Evolutionary conservation across 306 rosid genomes (phyloP), one percentile per base, ranked within the genome.

Genomic region (Betula pendula): DNA sequence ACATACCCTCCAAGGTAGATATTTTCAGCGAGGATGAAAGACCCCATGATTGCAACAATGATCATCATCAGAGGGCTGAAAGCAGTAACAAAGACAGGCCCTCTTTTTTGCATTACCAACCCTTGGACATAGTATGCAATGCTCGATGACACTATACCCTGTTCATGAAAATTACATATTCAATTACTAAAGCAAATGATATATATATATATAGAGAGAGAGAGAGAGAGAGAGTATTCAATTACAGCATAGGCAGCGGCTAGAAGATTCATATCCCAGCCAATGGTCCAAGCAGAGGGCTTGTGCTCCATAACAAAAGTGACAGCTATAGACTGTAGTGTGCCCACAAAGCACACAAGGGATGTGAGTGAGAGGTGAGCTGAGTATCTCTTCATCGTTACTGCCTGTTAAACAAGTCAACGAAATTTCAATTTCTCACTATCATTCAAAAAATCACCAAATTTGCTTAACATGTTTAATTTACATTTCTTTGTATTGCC

Each of bases 31-130:
- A 95, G 93, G 75, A 95, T 89, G 83, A 95, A 87, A 68, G 97
- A 86, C 5, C 94, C 99, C 89, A 95, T 90, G 45, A 87, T 68
- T 2, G 97, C 97, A 1, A 90, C 97, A 40, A 95, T 89, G 83
- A 95, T 91, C 97, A 92, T 92, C 92, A 91, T 92, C 68, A 95
- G 79, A 76, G 99, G 99, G 81, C 97, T 92, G 70, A 95, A 95
- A 73, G 99, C 95, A 2, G 99, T 92, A 9, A 83, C 97, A n/a
- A 95, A 95, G 55, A 95, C 99, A 1, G 97, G 99, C 4, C 99
- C 99, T 83, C 89, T 89, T 73, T 87, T 89, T 82, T 89, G 79
- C 92, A 88, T 89, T 15, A 95, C 95, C 27, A 89, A 70, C 47
- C 99, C 99, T 88, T 95, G 99, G 74, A 92, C 99, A 80, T 81